These are phyloP conservation scores for Cydonia oblonga DNA, from an alignment of 331 rosid genomes.

Conservation along the genomic window DNA sequence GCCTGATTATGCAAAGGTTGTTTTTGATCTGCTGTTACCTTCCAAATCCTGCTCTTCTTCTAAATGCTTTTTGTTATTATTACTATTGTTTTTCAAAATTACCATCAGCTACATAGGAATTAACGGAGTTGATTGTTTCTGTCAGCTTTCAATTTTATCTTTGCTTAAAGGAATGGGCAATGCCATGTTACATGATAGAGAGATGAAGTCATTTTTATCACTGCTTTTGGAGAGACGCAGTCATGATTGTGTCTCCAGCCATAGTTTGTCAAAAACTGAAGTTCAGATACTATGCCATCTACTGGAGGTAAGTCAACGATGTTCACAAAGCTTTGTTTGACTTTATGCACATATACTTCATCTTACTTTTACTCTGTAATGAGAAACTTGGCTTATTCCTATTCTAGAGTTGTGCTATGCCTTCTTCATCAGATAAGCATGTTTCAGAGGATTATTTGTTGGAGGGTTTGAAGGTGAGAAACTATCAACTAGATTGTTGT, in stretches of 20 bases:
- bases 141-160: slow-evolving; percentile 73
- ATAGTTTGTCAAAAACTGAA: slow-evolving; percentile 45
- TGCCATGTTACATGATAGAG: slow-evolving; percentile 35
- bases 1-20: slow-evolving; percentile 81
- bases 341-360: neutral
- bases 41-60: slow-evolving; percentile 1
- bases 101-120: neutral
- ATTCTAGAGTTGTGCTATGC: slow-evolving; percentile 52
- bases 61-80: neutral
- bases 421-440: slow-evolving; percentile 41
- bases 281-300: slow-evolving; percentile 61
- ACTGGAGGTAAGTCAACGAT: slow-evolving; percentile 49
- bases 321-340: neutral
- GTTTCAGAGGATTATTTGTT: slow-evolving; percentile 39
- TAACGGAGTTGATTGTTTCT: slow-evolving; percentile 7
- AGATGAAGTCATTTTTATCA: slow-evolving; percentile 40
- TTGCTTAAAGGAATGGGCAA: slow-evolving; percentile 68
- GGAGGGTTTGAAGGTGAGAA: slow-evolving; percentile 63
- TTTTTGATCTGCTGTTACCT: slow-evolving; percentile 4
- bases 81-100: neutral
- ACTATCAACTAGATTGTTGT: neutral
- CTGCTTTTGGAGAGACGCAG: slow-evolving; percentile 40
- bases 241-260: slow-evolving; percentile 24
- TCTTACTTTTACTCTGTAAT: slow-evolving; percentile 1
- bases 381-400: slow-evolving; percentile 10